These are phyloP conservation scores for Metschnikowia anglica DNA, from an alignment of 805 yeast species.

Conservation along the genomic window DNA sequence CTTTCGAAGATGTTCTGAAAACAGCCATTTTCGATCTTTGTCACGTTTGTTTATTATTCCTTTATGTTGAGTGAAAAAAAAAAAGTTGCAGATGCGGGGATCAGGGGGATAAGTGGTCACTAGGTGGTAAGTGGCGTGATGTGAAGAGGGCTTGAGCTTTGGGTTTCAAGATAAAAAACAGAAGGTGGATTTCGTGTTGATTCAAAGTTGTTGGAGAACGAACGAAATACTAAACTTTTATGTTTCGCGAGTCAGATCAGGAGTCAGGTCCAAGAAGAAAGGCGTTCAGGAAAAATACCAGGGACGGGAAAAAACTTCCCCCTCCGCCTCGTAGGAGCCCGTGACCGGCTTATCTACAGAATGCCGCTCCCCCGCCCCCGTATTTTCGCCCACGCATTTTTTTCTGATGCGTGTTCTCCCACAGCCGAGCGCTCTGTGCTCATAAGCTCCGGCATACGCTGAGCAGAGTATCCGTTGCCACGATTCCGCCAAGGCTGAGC, in stretches of 20 bases:
- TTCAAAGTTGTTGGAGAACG: background rate
- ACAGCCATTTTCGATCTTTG: conserved; percentile 16
- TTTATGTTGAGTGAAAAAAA: background rate
- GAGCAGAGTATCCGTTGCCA: background rate
- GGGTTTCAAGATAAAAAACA: background rate
- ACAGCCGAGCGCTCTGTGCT: background rate
- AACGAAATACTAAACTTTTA: no score
- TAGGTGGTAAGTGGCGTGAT: no score
- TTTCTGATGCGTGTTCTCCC: background rate
- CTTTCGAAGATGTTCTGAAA: conserved; percentile 25
- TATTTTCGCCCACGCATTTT: background rate
- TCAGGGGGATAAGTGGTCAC: no score
- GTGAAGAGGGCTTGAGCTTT: background rate
- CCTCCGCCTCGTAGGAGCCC: no score
- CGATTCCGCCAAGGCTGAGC: no score
- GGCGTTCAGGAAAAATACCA: no score
- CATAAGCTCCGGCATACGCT: background rate
- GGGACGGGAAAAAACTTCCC: conserved; percentile 1
- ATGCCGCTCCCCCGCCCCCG: no score
- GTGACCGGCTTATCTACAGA: no score
- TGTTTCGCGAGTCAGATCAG: no score
- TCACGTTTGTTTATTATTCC: background rate
- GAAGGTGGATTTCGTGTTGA: background rate
- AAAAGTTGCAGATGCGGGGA: background rate
- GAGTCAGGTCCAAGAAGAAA: no score